A percentile compares a stretch with the other conserved stretches of the same genome.
Evolutionary conservation across 2,329 filamentous ascomycete genomes (phyloP).

Genomic region (Chalara sp.): DNA sequence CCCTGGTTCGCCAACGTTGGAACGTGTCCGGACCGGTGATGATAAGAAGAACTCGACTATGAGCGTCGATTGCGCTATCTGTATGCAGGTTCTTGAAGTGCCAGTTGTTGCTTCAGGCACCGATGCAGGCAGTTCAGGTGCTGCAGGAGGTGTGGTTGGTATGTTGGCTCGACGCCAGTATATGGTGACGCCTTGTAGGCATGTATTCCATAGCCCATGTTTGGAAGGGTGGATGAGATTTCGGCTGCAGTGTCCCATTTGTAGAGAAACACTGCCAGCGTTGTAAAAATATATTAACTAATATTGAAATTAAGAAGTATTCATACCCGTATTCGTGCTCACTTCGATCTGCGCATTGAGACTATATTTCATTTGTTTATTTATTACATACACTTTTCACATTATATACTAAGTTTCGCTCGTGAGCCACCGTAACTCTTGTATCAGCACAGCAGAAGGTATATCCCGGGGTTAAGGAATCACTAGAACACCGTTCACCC

Average conservation of each 20-base stretch:
- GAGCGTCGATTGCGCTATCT: conserved; percentile 88
- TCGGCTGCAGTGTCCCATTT: conserved; percentile 89
- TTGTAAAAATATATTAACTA: conserved; percentile 42
- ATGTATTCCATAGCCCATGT: conserved; percentile 90
- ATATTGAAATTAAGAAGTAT: no score
- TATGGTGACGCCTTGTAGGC: conserved; percentile 95
- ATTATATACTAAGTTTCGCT: no score
- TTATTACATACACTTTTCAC: no score
- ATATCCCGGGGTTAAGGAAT: no score
- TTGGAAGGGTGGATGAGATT: conserved; percentile 96
- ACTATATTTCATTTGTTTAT: no score
- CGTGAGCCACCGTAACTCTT: no score
- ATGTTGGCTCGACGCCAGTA: conserved; percentile 77
- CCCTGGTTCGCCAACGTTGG: conserved; percentile 17
- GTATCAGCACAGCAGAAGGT: no score
- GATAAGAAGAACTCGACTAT: conserved; percentile 33
- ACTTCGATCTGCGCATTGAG: no score
- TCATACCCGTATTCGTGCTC: no score
- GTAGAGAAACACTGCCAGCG: conserved; percentile 80
- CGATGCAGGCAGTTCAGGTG: conserved; percentile 32
- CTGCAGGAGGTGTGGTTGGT: conserved; percentile 47
- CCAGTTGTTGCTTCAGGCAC: conserved; percentile 63
- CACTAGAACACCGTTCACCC: no score
- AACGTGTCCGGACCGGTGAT: conserved; percentile 15
- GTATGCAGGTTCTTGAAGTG: conserved; percentile 85